These are phyloP conservation scores for Talaromyces rugulosus DNA, from an alignment of 2,329 filamentous ascomycete genomes.

Conservation along the genomic window DNA sequence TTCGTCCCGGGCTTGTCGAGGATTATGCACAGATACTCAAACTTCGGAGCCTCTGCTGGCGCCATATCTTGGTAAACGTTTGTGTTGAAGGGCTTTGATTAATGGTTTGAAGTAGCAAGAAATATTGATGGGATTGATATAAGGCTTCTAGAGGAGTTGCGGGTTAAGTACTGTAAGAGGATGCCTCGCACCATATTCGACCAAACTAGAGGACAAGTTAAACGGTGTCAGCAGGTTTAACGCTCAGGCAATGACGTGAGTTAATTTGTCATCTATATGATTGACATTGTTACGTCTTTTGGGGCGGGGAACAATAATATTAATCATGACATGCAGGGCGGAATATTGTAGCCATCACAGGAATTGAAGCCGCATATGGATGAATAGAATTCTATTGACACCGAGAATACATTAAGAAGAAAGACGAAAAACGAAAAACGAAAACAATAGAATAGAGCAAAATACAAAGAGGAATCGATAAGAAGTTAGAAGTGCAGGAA, in stretches of 20 bases:
- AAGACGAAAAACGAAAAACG: not conserved
- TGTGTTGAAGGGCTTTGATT: not conserved
- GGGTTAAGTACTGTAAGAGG: not conserved
- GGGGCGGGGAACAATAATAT: not conserved
- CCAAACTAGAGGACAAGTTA: not conserved
- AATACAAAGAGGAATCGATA: not conserved
- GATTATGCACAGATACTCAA: constrained; percentile 65
- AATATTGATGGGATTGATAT: not conserved
- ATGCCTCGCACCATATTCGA: not conserved
- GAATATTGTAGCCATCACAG: not conserved
- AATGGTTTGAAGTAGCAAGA: not conserved
- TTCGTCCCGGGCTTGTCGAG: constrained; percentile 61
- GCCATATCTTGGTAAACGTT: not conserved
- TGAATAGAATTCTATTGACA: not conserved
- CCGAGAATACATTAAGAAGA: not conserved
- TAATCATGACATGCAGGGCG: not conserved
- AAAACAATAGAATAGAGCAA: too few species aligned
- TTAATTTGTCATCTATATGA: not conserved
- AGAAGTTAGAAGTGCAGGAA: not conserved
- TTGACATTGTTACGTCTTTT: not conserved
- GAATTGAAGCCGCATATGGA: not conserved
- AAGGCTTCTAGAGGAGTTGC: not conserved
- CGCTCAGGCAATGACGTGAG: not conserved
- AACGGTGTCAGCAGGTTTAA: not conserved
- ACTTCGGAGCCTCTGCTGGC: constrained; percentile 32